phyloP scores from a whole-genome alignment of 164 flowering plant genomes.

The Malania oleifera region DNA sequence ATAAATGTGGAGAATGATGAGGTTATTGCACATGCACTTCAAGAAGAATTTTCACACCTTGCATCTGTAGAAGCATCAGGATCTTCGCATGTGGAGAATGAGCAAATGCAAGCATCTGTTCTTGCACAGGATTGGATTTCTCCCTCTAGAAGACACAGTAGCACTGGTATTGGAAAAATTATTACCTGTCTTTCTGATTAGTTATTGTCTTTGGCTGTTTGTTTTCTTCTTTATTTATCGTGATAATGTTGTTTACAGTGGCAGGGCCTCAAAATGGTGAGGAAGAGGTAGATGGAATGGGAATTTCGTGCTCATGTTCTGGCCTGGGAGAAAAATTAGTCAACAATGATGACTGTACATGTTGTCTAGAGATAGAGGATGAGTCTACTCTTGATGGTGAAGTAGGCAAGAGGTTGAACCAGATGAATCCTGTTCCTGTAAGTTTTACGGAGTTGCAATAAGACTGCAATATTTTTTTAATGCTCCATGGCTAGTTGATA shows the following conservation, averaged over 20 bases:
- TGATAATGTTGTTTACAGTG: neutral
- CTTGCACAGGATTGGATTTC: neutral
- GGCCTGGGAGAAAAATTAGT: neutral
- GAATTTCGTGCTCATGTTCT: neutral
- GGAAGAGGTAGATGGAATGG: neutral
- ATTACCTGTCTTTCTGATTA: neutral
- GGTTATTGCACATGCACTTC: constrained; percentile 3
- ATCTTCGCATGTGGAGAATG: neutral
- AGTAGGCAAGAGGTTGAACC: constrained; percentile 1
- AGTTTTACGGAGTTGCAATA: neutral
- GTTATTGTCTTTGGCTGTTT: neutral
- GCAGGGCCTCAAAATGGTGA: neutral
- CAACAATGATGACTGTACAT: neutral
- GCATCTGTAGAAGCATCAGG: constrained; percentile 2
- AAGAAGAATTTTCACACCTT: constrained; percentile 1
- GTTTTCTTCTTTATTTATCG: neutral
- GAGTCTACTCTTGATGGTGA: constrained; percentile 3
- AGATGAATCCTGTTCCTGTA: constrained; percentile 10
- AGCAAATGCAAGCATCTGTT: neutral
- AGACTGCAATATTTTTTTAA: neutral
- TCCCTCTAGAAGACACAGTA: neutral
- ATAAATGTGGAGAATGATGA: constrained; percentile 3
- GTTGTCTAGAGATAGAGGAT: neutral
- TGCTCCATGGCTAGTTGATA: neutral
- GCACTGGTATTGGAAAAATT: neutral